These are phyloP conservation scores for Colletotrichum chlorophyti DNA, from an alignment of 2,329 filamentous ascomycete species.

Conservation along the genomic window DNA sequence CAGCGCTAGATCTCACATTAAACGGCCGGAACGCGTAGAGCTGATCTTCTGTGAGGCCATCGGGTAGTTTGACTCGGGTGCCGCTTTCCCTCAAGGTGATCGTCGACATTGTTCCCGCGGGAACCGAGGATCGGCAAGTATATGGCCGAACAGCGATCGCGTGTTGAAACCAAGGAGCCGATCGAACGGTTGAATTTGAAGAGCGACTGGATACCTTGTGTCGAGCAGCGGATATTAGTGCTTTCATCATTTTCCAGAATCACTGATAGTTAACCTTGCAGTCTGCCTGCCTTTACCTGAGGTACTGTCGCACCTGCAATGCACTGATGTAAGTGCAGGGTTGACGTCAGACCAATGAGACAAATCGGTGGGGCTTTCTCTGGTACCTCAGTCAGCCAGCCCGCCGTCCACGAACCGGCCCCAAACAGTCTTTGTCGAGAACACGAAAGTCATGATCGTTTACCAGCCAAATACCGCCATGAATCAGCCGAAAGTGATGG, in stretches of 20 bases:
- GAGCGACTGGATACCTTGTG: no score
- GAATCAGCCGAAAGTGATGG: no score
- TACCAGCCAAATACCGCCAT: no score
- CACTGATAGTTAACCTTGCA: neutral
- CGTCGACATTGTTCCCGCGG: slow-evolving; percentile 43
- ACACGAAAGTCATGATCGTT: no score
- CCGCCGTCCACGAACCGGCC: no score
- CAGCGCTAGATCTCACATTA: slow-evolving; percentile 49
- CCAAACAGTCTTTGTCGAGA: no score
- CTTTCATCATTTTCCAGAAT: neutral
- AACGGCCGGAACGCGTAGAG: slow-evolving; percentile 57
- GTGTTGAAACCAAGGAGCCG: neutral
- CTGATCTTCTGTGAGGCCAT: slow-evolving; percentile 51
- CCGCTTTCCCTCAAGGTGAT: slow-evolving; percentile 45
- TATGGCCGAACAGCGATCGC: rapidly evolving
- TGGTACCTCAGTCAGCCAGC: no score
- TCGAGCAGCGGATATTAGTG: neutral
- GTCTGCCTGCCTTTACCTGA: no score
- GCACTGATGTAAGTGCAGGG: slow-evolving; percentile 2
- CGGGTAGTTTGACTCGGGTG: slow-evolving; percentile 51
- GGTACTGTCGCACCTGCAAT: no score
- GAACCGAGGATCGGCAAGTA: no score
- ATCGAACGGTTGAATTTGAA: neutral
- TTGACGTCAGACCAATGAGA: slow-evolving; percentile 17
- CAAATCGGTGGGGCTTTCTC: neutral